These are phyloP conservation scores for Penicillium concentricum DNA, from an alignment of 2,329 filamentous ascomycete genomes.

Conservation along the genomic window DNA sequence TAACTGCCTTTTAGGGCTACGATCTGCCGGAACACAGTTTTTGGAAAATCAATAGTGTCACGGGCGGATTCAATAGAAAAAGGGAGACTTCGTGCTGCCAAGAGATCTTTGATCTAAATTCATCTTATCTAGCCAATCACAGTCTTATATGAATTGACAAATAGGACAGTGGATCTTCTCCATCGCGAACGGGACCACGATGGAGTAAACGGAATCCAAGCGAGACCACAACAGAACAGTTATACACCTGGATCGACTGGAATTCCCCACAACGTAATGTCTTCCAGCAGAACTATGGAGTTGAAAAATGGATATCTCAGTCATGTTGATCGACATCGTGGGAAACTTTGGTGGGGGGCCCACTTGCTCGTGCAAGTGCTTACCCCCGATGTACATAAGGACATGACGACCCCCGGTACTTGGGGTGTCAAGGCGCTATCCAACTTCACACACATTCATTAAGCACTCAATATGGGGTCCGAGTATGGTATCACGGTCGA, in stretches of 20 bases:
- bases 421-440: constrained; percentile 10
- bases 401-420: background rate
- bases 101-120: constrained; percentile 10
- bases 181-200: background rate
- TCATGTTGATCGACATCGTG: background rate
- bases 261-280: background rate
- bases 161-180: background rate
- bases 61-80: constrained; percentile 1
- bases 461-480: constrained; percentile 28
- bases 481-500: constrained; percentile 29
- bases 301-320: background rate
- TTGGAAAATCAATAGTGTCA: background rate
- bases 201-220: background rate
- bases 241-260: too few species aligned
- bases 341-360: background rate
- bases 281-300: background rate
- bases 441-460: constrained; percentile 18
- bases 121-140: background rate
- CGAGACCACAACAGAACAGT: background rate
- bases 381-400: constrained; percentile 1
- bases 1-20: background rate
- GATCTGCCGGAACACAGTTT: constrained; percentile 1
- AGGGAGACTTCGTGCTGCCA: background rate
- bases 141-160: background rate
- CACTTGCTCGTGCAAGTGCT: background rate